Evolutionary conservation across 805 yeast species (phyloP), one percentile per base, ranked within the genome.

Genomic region (Wickerhamomyces subpelliculosus): DNA sequence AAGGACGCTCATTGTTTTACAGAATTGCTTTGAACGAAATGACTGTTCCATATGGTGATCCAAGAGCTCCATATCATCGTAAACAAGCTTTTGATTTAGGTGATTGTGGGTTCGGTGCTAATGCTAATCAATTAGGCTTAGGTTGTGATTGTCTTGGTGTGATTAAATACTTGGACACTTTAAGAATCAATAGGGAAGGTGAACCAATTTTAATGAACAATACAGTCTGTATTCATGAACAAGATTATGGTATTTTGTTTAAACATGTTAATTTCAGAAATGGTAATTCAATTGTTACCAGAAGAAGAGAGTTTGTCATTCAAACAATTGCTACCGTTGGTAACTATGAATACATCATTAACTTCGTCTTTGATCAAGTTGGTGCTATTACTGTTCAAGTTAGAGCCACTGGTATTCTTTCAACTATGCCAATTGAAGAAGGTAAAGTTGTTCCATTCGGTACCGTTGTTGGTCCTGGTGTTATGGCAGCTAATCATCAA

Each of bases 41-140:
- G 94, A 83, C 90, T 29, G 94, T 84, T 46, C 93, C 93, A 25
- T 84, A 84, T 55, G 89, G 86, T 58, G 90, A 84, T 58, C 87
- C 89, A 54, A 72, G 90, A 62, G 78, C 79, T 33, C 93, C 93
- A 46, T 80, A 71, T 66, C 88, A 82, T 64, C 75, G 90, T 72
- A 84, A 84, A 66, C 89, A 82, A 67, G 93, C 93, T 25, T 84
- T 84, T 49, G 93, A 84, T 61, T 70, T 84, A 55, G 93, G 93
- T 58, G 93, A 84, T 61, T 75, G 83, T 66, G 93, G 94, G 17
- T 83, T 83, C 46, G 93, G 93, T 61, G 73, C 68, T 46, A 73
- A 69, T 44, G 88, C 84, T 46, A 81, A 84, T 65, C 71, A 73
- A 36, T 69, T 84, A 54, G 68, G 63, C 35, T 69, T 83, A 45